Conservation (phyloP, 768 basidiomycete species). For the Auriculariales sp. region DNA sequence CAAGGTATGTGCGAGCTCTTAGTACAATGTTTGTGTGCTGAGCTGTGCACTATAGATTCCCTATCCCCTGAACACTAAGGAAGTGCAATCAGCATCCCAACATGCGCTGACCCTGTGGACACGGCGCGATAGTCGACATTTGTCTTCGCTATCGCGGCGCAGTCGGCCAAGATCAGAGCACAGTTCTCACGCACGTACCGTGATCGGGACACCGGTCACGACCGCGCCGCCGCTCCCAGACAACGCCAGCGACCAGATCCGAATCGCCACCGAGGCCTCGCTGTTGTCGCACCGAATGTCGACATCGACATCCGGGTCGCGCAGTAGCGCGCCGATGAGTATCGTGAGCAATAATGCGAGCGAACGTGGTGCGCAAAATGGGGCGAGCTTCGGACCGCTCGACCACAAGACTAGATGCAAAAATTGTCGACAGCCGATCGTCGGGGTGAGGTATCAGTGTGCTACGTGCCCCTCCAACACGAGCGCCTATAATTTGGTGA, state of each 20-base stretch:
- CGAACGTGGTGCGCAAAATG: neutral
- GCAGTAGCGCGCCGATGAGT: slow-evolving; percentile 25
- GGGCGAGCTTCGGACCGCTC: neutral
- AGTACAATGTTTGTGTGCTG: neutral
- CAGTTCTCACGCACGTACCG: slow-evolving; percentile 51
- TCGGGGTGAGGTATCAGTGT: slow-evolving; percentile 78
- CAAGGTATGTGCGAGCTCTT: slow-evolving; percentile 41
- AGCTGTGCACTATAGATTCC: slow-evolving; percentile 48
- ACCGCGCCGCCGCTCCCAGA: neutral
- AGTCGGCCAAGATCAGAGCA: slow-evolving; percentile 35
- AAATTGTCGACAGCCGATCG: slow-evolving; percentile 36
- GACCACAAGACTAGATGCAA: slow-evolving; percentile 4
- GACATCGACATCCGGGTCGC: neutral
- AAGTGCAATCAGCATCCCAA: slow-evolving; percentile 64
- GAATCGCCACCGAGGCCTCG: neutral
- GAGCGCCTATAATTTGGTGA: slow-evolving; percentile 57
- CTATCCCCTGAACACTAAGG: slow-evolving; percentile 55
- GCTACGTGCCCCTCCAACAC: slow-evolving; percentile 75
- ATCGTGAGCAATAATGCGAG: slow-evolving; percentile 17
- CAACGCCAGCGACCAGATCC: neutral
- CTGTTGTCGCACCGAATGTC: neutral
- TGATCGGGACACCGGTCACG: slow-evolving; percentile 35
- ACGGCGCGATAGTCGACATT: slow-evolving; percentile 54
- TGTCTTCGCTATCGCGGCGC: slow-evolving; percentile 15
- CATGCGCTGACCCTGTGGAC: slow-evolving; percentile 65